Evolutionary conservation across 371 early-diverging fungal genomes (phyloP).

Genomic region (Mortierella sp.): DNA sequence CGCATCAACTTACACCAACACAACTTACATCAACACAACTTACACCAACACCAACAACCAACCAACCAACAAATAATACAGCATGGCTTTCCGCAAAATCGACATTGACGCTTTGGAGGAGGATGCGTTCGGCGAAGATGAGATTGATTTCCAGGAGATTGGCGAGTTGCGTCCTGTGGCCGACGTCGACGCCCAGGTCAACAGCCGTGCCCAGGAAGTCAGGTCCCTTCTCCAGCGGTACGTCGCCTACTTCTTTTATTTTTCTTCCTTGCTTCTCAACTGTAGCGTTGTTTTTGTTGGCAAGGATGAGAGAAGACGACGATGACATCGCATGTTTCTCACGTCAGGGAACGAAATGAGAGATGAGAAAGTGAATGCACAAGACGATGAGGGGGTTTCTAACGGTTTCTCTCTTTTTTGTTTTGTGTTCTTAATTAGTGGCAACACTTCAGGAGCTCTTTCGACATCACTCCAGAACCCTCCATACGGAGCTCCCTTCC

Average conservation of each 20-base stretch:
- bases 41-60: not conserved
- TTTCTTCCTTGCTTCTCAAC: not conserved
- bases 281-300: not conserved
- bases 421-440: constrained; percentile 61
- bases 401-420: not conserved
- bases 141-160: constrained; percentile 64
- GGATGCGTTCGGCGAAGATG: constrained; percentile 79
- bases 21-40: not conserved
- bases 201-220: constrained; percentile 72
- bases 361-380: not conserved
- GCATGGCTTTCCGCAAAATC: constrained; percentile 77
- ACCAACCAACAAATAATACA: not conserved
- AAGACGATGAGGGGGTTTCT: not conserved
- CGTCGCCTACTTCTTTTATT: not conserved
- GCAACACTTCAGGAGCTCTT: constrained; percentile 78
- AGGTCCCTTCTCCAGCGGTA: constrained; percentile 66
- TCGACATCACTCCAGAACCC: constrained; percentile 81
- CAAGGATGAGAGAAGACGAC: not conserved
- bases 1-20: not conserved
- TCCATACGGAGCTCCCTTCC: constrained; percentile 83
- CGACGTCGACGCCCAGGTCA: constrained; percentile 69
- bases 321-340: not conserved
- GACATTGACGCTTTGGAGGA: constrained; percentile 90
- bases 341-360: not conserved
- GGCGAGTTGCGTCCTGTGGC: constrained; percentile 62